Conservation (phyloP, 2,329 filamentous ascomycete genomes). For the Fusarium citri region DNA sequence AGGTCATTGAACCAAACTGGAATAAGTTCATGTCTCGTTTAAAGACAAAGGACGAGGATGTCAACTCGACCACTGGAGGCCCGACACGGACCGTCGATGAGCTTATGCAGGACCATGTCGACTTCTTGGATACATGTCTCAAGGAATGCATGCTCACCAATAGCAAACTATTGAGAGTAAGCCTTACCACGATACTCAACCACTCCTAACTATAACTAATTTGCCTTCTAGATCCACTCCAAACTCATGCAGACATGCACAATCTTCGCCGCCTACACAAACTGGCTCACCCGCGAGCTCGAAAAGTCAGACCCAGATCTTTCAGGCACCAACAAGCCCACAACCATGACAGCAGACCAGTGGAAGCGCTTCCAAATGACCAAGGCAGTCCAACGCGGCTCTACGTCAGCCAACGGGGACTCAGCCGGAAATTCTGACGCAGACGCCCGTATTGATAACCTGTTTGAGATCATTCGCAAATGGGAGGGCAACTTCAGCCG, state of each 20-base stretch:
- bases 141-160: conserved; percentile 99
- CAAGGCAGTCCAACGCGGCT: conserved; percentile 55
- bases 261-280: conserved; percentile 91
- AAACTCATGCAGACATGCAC: conserved; percentile 97
- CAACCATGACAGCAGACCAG: conserved; percentile 69
- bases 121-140: conserved; percentile 96
- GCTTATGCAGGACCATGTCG: conserved; percentile 98
- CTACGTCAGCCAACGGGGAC: conserved; percentile 49
- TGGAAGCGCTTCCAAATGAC: conserved; percentile 68
- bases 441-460: conserved; percentile 72
- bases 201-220: conserved; percentile 23
- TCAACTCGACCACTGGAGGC: conserved; percentile 46
- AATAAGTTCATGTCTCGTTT: conserved; percentile 90
- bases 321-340: conserved; percentile 67
- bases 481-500: conserved; percentile 94
- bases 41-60: conserved; percentile 66
- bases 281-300: conserved; percentile 85
- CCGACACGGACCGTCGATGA: conserved; percentile 86
- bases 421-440: conserved; percentile 50
- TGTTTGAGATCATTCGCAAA: conserved; percentile 88
- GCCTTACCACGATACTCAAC: conserved; percentile 38
- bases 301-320: conserved; percentile 86
- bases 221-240: conserved; percentile 80
- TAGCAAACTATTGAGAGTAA: conserved; percentile 88
- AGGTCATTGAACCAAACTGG: conserved; percentile 99